A percentile compares a stretch with the other conserved stretches of the same genome.
These are phyloP conservation scores for Fusarium temperatum DNA, from an alignment of 2,329 filamentous ascomycete species.

Conservation along the genomic window DNA sequence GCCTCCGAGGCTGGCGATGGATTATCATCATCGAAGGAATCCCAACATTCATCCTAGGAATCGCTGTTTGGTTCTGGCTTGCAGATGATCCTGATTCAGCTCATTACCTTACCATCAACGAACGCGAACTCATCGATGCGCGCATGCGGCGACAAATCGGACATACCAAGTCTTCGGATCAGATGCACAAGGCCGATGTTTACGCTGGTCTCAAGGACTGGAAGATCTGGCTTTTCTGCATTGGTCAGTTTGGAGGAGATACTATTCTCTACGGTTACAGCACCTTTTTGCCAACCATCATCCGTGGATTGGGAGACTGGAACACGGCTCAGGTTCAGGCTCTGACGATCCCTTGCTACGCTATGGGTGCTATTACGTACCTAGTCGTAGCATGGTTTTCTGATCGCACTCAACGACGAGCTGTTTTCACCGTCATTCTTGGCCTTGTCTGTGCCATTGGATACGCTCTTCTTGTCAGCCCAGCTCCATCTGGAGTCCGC, in stretches of 20 bases:
- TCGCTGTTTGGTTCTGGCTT: constrained; percentile 42
- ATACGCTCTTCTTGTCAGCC: constrained; percentile 67
- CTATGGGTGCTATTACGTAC: constrained; percentile 68
- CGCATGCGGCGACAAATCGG: constrained; percentile 44
- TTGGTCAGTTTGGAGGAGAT: constrained; percentile 68
- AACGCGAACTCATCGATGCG: constrained; percentile 51
- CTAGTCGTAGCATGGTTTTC: constrained; percentile 65
- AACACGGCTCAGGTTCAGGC: constrained; percentile 60
- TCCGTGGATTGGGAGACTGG: constrained; percentile 64
- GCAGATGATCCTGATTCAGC: constrained; percentile 56
- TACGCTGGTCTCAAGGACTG: constrained; percentile 64
- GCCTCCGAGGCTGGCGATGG: constrained; percentile 58
- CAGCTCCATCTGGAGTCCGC: constrained; percentile 61
- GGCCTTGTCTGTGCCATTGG: constrained; percentile 61
- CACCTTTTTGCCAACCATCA: constrained; percentile 74
- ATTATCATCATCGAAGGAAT: constrained; percentile 64
- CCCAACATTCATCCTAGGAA: constrained; percentile 47
- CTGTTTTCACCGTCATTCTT: constrained; percentile 62
- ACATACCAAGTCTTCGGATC: constrained; percentile 41
- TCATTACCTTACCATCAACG: constrained; percentile 63
- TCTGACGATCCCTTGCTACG: constrained; percentile 74
- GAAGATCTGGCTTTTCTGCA: constrained; percentile 69
- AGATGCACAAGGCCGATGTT: constrained; percentile 62
- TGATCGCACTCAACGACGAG: constrained; percentile 66
- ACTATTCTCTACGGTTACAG: constrained; percentile 71